Conservation (phyloP, 2,329 filamentous ascomycete species). For the Tympanopsis confertula region DNA sequence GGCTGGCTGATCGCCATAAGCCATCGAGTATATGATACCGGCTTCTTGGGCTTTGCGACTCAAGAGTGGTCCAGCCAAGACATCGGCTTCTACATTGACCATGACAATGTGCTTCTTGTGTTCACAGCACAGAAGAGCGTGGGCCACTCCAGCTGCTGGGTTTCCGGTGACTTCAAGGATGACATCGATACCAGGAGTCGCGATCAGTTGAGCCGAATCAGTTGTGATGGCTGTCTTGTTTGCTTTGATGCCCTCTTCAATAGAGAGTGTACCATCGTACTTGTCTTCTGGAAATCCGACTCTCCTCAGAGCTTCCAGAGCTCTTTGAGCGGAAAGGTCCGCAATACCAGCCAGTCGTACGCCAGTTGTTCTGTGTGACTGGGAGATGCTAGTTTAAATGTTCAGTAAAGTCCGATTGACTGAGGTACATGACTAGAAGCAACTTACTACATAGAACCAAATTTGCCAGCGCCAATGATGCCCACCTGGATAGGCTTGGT, state of each 20-base stretch:
- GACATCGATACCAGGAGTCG: conserved; percentile 27
- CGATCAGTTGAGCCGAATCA: conserved; percentile 26
- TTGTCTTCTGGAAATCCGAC: conserved; percentile 25
- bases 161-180: conserved; percentile 30
- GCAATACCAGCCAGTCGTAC: conserved; percentile 29
- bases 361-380: conserved; percentile 27
- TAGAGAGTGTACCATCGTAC: conserved; percentile 20
- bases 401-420: too few relatives aligned
- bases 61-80: conserved; percentile 26
- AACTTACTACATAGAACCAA: conserved; percentile 34
- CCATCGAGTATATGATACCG: conserved; percentile 33
- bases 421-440: too few relatives aligned
- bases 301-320: conserved; percentile 23
- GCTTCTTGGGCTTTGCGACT: conserved; percentile 27
- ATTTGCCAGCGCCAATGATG: conserved; percentile 32
- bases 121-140: conserved; percentile 29
- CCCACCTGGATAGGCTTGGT: conserved; percentile 26
- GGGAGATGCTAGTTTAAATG: too few relatives aligned
- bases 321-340: conserved; percentile 26
- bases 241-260: conserved; percentile 24
- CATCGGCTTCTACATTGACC: conserved; percentile 33
- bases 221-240: conserved; percentile 28
- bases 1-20: conserved; percentile 30
- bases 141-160: conserved; percentile 26
- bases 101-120: conserved; percentile 35